Percentiles rank a stretch among this genome's conserved stretches.
These are phyloP conservation scores for Chaetomiaceae sp. DNA, from an alignment of 2,329 filamentous ascomycete species.

Conservation along the genomic window DNA sequence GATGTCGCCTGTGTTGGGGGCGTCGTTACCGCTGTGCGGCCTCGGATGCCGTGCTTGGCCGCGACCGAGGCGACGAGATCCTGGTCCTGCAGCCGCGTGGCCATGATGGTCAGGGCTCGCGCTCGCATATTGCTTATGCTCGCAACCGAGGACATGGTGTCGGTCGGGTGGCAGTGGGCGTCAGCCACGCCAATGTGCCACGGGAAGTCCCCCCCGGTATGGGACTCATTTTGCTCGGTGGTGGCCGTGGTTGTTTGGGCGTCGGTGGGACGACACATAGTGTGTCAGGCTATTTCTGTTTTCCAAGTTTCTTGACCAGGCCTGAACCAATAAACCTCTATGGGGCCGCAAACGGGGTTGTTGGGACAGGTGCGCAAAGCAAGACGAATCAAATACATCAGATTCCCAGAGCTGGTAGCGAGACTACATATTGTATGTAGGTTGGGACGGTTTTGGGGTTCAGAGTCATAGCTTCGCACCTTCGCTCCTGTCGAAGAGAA, in stretches of 20 bases:
- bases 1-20: conserved; percentile 27
- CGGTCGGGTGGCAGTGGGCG: conserved; percentile 80
- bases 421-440: too few relatives aligned
- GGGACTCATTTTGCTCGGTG: conserved; percentile 3
- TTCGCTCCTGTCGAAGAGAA: too few relatives aligned
- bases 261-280: conserved; percentile 19
- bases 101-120: conserved; percentile 67
- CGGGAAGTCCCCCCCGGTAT: conserved; percentile 48
- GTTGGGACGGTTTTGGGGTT: too few relatives aligned
- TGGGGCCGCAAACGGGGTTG: too few relatives aligned
- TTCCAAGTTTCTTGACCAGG: too few relatives aligned
- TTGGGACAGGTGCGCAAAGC: too few relatives aligned
- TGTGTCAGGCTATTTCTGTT: conserved; percentile 16
- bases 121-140: conserved; percentile 62
- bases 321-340: too few relatives aligned
- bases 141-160: conserved; percentile 61
- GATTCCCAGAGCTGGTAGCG: too few relatives aligned
- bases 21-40: conserved; percentile 22
- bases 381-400: too few relatives aligned
- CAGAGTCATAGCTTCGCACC: too few relatives aligned
- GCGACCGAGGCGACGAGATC: conserved; percentile 63
- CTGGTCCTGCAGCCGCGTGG: conserved; percentile 71
- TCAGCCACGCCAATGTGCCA: conserved; percentile 71
- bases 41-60: conserved; percentile 46
- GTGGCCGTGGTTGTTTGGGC: background rate